Base-by-base conservation (phyloP, 176 grass and related monocot species). In the Aegilops bicornis region DNA sequence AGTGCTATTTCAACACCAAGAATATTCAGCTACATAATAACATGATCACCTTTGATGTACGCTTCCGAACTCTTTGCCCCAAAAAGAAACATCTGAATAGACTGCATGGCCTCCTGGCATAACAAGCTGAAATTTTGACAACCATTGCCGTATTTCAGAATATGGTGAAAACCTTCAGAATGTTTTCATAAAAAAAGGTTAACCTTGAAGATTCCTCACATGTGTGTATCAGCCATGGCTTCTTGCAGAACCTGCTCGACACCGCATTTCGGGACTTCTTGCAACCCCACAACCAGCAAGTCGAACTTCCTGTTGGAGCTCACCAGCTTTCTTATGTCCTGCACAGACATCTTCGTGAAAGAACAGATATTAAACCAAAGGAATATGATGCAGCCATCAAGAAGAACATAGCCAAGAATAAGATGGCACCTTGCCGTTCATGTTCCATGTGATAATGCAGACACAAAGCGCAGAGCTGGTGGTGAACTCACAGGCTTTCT, bases 401-500 rank as follows among this genome's bases (percentile, higher is more conserved):
- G 42, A 40, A 74, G 24, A 81, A 35, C 10, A 1, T 1, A 60
- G 39, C 27, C 8, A 40, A 64, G 76, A 65, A 40, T 12, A 69
- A 24, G 11, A 8, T 33, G 37, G 39, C 45, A 92, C 93, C 90
- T 95, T 95, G 65, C 90, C 70, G 23, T 95, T 95, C 90, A 92
- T 90, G 75, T 95, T 95, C 93, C 88, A 95, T 32, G 93, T 95
- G 82, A 95, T 47, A 3, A 95, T 88, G 82, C 90, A 84, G 17
- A 88, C 56, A 2, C 90, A 95, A 3, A 95, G 78, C 14, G 40
- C 82, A 12, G 90, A 86, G 15, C 64, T 83, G 7, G 68, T 64
- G 8, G 79, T 81, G 74, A 92, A 92, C 35, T 88, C 79, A 33
- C 93, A 95, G 5, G 62, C 29, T 64, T 81, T 95, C 63, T 95